These are phyloP conservation scores for Cyberlindnera saturnus DNA, from an alignment of 805 yeast species.

Conservation along the genomic window DNA sequence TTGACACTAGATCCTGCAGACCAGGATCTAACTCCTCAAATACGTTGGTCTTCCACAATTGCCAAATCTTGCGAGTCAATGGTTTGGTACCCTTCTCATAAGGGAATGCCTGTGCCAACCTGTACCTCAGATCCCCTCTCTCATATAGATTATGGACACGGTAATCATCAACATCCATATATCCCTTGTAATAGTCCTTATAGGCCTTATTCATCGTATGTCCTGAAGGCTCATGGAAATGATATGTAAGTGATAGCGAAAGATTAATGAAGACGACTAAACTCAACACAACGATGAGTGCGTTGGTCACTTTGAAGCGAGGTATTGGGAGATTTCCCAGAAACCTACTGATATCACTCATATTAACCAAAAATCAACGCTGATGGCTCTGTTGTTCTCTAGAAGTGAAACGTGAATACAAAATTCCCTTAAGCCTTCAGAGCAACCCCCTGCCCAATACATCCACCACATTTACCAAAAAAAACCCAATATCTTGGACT, in stretches of 20 bases:
- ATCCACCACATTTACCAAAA: too few species aligned
- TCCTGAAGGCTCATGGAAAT: conserved; percentile 7
- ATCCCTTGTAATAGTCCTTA: conserved; percentile 6
- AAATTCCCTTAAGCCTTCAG: too few species aligned
- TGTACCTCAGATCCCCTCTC: conserved; percentile 6
- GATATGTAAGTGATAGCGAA: conserved; percentile 2
- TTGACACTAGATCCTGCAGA: conserved; percentile 2
- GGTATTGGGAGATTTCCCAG: too few species aligned
- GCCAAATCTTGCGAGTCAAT: conserved; percentile 39
- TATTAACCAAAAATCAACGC: too few species aligned
- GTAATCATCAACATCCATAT: conserved; percentile 9
- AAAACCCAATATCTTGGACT: too few species aligned
- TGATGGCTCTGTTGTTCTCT: too few species aligned
- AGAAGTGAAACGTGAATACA: too few species aligned
- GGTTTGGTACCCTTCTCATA: conserved; percentile 6
- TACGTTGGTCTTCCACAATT: conserved; percentile 35
- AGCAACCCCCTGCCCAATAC: too few species aligned
- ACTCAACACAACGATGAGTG: not conserved
- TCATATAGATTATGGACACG: conserved; percentile 5
- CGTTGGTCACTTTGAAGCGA: not conserved
- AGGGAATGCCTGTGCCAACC: conserved; percentile 11
- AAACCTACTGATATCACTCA: too few species aligned
- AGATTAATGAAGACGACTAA: conserved; percentile 1
- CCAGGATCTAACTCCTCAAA: conserved; percentile 6
- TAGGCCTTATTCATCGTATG: not conserved